Base-by-base conservation (phyloP, 208 protist genomes). In the Trypanosoma brucei region DNA sequence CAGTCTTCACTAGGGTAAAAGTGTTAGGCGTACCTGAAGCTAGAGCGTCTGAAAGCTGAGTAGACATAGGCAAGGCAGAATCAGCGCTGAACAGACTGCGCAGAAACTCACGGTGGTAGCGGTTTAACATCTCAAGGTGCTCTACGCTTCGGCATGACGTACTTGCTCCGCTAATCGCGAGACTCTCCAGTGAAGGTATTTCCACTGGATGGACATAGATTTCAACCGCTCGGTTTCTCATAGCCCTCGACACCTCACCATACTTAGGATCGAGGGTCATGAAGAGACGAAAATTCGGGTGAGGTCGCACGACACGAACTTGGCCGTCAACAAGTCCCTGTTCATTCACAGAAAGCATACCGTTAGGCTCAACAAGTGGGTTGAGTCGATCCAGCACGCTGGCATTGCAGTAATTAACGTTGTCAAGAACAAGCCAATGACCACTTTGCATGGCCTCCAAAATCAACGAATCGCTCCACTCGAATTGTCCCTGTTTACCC, bases 381-480 rank as follows among this genome's bases (percentile, higher is more conserved):
- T 99, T 99, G 13, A 99, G 86, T 8, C 99, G 85, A 75, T 99
- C 99, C 2, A 99, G 84, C 34, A 99, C 98, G 31, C 98, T 98
- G 4, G 98, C 88, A 40, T 90, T 94, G 82, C 98, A 99, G 53
- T 99, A 97, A 83, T 99, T 99, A 11, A 96, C 98, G 77, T 99
- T 99, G 74, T 99, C 98, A 35, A 99, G 83, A 0, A 99, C 78
- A 7, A 99, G 79, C 98, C 99, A 99, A 70, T 98, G 61, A 11
- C 99, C 99, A 35, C 75, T 62, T 68, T 93, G 58, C 75, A 99
- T 86, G 4, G 97, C 96, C 62, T 96, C 76, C 31, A 99, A 75
- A 30, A 99, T 81, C 8, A 98, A 54, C 31, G 98, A 99, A 83
- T 99, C 98, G 3, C 97, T 81, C 99, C 99, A 99, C 74, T 98